Conservation (phyloP, 805 yeast species). For the Candida anglica region DNA sequence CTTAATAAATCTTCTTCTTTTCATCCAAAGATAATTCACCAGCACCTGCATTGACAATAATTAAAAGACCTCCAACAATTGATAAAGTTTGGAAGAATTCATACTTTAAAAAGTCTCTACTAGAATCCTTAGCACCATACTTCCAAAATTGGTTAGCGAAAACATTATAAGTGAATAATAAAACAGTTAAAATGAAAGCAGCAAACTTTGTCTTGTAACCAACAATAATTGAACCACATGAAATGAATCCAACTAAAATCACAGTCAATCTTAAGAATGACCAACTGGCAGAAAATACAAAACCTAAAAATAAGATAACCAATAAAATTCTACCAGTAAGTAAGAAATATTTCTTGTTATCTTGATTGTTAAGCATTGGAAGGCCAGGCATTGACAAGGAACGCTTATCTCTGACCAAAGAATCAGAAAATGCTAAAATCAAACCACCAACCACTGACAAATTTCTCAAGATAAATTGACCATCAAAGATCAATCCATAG, state of each 20-base stretch:
- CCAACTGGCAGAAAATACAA: constrained; percentile 75
- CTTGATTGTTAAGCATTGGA: constrained; percentile 67
- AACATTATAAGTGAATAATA: constrained; percentile 73
- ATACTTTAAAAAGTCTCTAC: constrained; percentile 84
- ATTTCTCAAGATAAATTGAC: constrained; percentile 79
- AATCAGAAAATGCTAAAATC: constrained; percentile 80
- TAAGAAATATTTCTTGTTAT: constrained; percentile 74
- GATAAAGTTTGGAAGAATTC: constrained; percentile 93
- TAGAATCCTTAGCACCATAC: constrained; percentile 61
- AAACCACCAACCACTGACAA: constrained; percentile 90
- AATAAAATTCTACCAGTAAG: constrained; percentile 86
- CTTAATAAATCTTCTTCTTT: constrained; percentile 83
- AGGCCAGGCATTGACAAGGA: constrained; percentile 67
- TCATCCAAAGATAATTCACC: constrained; percentile 92
- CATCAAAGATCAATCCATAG: constrained; percentile 81
- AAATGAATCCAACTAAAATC: constrained; percentile 63
- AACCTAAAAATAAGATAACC: constrained; percentile 80
- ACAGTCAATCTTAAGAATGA: constrained; percentile 58
- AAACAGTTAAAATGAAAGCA: constrained; percentile 64
- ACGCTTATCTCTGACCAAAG: constrained; percentile 73
- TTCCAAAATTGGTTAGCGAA: constrained; percentile 88
- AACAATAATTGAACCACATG: constrained; percentile 75
- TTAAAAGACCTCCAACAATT: constrained; percentile 88
- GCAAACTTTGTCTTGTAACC: constrained; percentile 93
- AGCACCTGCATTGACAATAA: constrained; percentile 94